phyloP scores from a whole-genome alignment of 495 filamentous ascomycete genomes.

The Annulohypoxylon nitens region DNA sequence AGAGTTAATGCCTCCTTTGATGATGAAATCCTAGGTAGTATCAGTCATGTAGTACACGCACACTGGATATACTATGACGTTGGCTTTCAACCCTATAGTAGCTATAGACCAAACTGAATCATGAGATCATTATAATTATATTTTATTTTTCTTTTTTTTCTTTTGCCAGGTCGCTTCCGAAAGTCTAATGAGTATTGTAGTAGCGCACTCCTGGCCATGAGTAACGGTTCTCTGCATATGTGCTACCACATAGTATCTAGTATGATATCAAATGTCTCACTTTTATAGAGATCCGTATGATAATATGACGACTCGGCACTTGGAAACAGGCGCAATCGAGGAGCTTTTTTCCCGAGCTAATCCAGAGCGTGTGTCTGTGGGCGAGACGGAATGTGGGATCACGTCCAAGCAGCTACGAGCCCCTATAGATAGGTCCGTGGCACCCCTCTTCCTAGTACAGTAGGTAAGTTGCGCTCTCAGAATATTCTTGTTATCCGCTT shows the following conservation, averaged over 20 bases:
- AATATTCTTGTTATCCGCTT: not conserved
- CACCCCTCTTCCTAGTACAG: not conserved
- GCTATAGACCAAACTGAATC: slow-evolving; percentile 11
- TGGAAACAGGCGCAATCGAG: slow-evolving; percentile 4
- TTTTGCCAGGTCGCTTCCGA: not conserved
- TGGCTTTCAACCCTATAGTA: slow-evolving; percentile 2
- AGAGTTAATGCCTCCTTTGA: not conserved
- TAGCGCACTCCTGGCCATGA: not conserved
- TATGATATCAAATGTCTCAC: slow-evolving; percentile 6
- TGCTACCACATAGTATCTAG: not conserved
- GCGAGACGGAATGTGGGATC: slow-evolving; percentile 15
- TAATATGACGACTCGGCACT: slow-evolving; percentile 16
- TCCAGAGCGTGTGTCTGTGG: not conserved
- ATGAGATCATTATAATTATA: not conserved
- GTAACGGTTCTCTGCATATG: not conserved
- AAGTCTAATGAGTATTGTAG: not conserved
- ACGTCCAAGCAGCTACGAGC: not conserved
- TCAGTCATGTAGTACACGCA: not conserved
- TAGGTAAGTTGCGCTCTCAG: slow-evolving; percentile 1
- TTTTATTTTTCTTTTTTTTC: not conserved
- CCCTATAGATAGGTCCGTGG: slow-evolving; percentile 21
- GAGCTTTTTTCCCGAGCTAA: not conserved
- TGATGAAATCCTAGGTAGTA: not conserved
- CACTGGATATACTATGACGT: not conserved
- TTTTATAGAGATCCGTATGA: slow-evolving; percentile 9